phyloP scores from a whole-genome alignment of 495 filamentous ascomycete genomes.

The Neurospora africana region DNA sequence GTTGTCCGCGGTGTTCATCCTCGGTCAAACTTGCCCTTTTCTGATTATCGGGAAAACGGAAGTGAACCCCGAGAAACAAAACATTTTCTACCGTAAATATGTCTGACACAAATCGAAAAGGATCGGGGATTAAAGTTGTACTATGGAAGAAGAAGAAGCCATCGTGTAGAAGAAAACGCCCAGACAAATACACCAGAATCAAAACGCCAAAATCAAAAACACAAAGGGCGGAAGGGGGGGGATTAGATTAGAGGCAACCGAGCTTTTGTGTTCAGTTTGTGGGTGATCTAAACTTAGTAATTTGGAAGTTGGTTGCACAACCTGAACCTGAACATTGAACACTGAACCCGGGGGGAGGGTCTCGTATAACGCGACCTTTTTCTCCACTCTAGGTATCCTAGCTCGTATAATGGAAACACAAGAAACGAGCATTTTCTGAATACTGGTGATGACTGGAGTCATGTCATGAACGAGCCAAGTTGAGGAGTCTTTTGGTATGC shows the following conservation, averaged over 20 bases:
- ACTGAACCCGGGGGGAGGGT: not conserved
- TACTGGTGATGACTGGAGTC: not conserved
- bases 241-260: not conserved
- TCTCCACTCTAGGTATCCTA: not conserved
- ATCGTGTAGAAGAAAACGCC: no score
- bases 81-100: not conserved
- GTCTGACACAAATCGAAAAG: not conserved
- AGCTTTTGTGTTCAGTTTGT: not conserved
- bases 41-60: not conserved
- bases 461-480: not conserved
- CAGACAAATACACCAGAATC: no score
- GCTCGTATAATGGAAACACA: not conserved
- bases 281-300: not conserved
- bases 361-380: not conserved
- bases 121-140: not conserved
- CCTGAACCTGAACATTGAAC: not conserved
- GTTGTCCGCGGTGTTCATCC: not conserved
- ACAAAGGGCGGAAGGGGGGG: not conserved
- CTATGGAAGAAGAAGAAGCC: not conserved
- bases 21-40: not conserved
- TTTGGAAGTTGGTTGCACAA: not conserved
- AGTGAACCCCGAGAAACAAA: not conserved
- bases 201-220: not conserved
- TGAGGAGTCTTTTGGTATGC: not conserved
- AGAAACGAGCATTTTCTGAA: not conserved